Base-by-base conservation (phyloP, 331 rosid species). In the Phaseolus coccineus region DNA sequence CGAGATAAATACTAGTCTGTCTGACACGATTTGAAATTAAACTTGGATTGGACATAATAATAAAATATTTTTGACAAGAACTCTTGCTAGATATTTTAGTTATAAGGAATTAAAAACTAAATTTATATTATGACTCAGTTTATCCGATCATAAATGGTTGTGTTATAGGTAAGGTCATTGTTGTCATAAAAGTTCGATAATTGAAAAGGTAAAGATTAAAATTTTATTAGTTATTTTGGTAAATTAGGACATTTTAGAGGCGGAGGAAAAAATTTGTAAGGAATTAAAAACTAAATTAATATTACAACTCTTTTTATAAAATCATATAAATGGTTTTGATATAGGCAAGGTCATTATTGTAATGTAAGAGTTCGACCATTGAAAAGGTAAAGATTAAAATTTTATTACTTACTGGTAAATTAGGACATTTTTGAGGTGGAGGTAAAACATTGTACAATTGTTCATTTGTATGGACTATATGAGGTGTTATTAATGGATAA, bases 101-200 rank as follows among this genome's bases (percentile, higher is more conserved):
- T 28, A 9, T 3, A 47, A 74, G 64, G 58, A 73, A 57, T n/a
- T 65, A 15, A 59, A 66, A 28, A n/a, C 55, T 40, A 50, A 52
- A 15, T 53, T 25, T 71, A 33, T 13, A 22, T 30, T 63, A 14
- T 19, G 27, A 42, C 22, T 81, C 12, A 5, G 57, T 19, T 63
- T 80, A 28, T 62, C 48, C 0, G 35, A 78, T 28, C 47, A 27
- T 63, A 58, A 24, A 50, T 76, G 33, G 12, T 70, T 71, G 79
- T 87, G 85, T 76, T 62, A 84, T 9, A 84, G 51, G 56, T 24
- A 31, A 63, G 44, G 24, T 68, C 47, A 27, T 70, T 85, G 22
- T 47, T 73, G 15, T 47, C 73, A 62, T 27, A 66, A n/a, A 13
- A 33, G 50, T 42, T 69, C 73, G n/a, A 72, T 69, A 19, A 27